Conservation (phyloP, 2,329 filamentous ascomycete species). For the Trichophaea hybrida region DNA sequence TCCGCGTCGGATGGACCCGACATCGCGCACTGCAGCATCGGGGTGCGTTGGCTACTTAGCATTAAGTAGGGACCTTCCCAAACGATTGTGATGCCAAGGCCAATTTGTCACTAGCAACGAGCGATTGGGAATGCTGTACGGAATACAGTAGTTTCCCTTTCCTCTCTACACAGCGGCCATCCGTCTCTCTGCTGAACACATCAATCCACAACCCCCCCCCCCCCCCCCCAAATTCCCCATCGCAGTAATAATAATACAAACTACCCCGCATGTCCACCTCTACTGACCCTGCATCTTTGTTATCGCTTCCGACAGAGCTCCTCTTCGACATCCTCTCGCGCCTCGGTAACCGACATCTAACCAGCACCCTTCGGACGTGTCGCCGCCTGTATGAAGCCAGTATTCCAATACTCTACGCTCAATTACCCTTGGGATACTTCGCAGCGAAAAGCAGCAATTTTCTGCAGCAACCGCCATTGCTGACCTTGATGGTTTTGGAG, state of each 20-base stretch:
- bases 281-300: background rate
- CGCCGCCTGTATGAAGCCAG: background rate
- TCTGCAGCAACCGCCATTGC: background rate
- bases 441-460: background rate
- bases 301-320: background rate
- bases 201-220: background rate
- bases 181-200: background rate
- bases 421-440: background rate
- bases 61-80: no score
- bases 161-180: background rate
- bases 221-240: background rate
- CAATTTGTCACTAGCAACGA: background rate
- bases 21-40: no score
- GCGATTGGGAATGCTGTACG: background rate
- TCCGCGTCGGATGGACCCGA: no score
- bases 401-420: background rate
- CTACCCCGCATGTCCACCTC: background rate
- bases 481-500: background rate
- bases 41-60: no score
- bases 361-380: background rate
- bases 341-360: background rate
- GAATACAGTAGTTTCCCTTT: background rate
- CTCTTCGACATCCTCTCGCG: background rate
- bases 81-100: no score
- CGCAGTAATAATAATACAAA: no score